Evolutionary conservation across 208 protist genomes (phyloP).

Genomic region (Novymonas esmeraldas): DNA sequence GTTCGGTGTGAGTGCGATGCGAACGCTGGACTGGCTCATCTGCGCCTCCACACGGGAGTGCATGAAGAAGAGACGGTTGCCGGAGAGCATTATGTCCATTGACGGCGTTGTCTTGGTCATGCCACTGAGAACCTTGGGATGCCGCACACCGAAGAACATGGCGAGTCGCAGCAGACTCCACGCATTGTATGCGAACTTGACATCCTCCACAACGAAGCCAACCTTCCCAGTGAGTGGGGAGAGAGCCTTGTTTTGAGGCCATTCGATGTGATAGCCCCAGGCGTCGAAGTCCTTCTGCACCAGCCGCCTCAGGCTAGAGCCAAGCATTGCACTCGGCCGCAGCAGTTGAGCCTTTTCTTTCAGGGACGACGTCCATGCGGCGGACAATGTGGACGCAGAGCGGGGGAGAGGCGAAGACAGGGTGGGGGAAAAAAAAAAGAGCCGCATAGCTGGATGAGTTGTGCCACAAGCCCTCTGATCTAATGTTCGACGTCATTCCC

Average conservation of each 20-base stretch:
- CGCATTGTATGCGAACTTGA: conserved; percentile 90
- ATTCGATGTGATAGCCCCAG: conserved; percentile 78
- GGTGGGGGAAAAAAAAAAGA: no score
- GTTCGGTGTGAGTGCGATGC: conserved; percentile 72
- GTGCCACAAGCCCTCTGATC: no score
- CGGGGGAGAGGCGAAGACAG: no score
- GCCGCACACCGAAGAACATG: conserved; percentile 70
- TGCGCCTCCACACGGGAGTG: conserved; percentile 38
- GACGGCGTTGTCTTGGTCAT: conserved; percentile 61
- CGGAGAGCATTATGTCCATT: conserved; percentile 66
- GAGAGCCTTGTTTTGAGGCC: conserved; percentile 36
- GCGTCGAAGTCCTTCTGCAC: conserved; percentile 76
- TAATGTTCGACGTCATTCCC: no score
- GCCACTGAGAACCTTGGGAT: conserved; percentile 69
- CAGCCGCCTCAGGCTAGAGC: background rate
- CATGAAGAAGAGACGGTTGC: conserved; percentile 81
- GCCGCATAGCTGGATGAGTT: no score
- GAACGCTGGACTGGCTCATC: conserved; percentile 25
- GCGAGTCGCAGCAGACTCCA: conserved; percentile 76
- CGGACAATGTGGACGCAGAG: no score
- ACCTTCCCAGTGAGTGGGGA: conserved; percentile 44
- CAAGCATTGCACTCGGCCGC: background rate
- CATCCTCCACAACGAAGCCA: conserved; percentile 72
- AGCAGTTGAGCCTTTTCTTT: no score
- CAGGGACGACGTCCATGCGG: no score